Evolutionary conservation across 1,139 yeast species (phyloP).

Genomic region (Citeromyces hawaiiensis): DNA sequence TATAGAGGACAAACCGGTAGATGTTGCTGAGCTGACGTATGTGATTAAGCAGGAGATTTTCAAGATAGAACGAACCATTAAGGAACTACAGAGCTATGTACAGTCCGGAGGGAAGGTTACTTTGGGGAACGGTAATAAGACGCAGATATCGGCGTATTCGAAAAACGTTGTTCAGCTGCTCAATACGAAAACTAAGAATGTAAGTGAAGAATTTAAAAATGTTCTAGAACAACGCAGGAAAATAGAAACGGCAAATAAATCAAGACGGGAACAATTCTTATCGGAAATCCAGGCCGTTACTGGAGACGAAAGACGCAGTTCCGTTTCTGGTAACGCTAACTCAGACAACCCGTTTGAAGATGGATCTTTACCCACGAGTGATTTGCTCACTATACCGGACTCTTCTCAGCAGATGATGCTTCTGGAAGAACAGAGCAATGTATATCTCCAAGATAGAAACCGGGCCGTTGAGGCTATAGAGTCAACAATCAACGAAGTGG

Average conservation of each 20-base stretch:
- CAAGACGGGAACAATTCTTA: slow-evolving; percentile 75
- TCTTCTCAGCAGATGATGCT: slow-evolving; percentile 44
- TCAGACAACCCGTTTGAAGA: slow-evolving; percentile 26
- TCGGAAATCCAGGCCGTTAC: slow-evolving; percentile 9
- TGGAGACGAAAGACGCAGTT: slow-evolving; percentile 12
- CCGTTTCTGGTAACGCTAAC: slow-evolving; percentile 3
- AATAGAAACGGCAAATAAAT: slow-evolving; percentile 69
- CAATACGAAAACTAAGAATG: slow-evolving; percentile 82
- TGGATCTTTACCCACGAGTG: slow-evolving; percentile 7
- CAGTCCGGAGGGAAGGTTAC: slow-evolving; percentile 21
- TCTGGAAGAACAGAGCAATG: slow-evolving; percentile 63
- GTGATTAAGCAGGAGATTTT: slow-evolving; percentile 90
- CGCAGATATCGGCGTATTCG: slow-evolving; percentile 58
- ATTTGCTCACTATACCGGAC: slow-evolving; percentile 16
- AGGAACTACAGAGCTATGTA: slow-evolving; percentile 35
- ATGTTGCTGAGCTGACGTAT: slow-evolving; percentile 83
- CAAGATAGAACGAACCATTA: slow-evolving; percentile 67
- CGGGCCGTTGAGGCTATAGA: slow-evolving; percentile 94
- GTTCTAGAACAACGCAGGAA: slow-evolving; percentile 82
- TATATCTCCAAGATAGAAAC: slow-evolving; percentile 72
- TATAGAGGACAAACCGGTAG: slow-evolving; percentile 89
- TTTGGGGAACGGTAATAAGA: slow-evolving; percentile 28
- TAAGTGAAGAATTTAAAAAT: slow-evolving; percentile 81
- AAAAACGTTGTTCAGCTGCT: slow-evolving; percentile 78
- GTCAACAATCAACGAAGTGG: slow-evolving; percentile 91